phyloP scores from a whole-genome alignment of 176 grass and related monocot genomes.

The Sorghum bicolor region Sorghum_bicolor_NCBIv3 NC_012871.2:3749001-3749500 shows the following conservation, averaged over 20 bases:
- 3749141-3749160: slow-evolving; percentile 40
- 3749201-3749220: slow-evolving; percentile 89
- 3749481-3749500: slow-evolving; percentile 80
- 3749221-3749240: not conserved
- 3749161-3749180: slow-evolving; percentile 82
- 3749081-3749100: not conserved
- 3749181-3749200: slow-evolving; percentile 81
- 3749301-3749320: slow-evolving; percentile 24
- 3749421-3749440: slow-evolving; percentile 6
- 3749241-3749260: not conserved
- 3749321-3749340: slow-evolving; percentile 61
- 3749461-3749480: slow-evolving; percentile 96
- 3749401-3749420: not conserved
- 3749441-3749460: slow-evolving; percentile 29
- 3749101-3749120: not conserved
- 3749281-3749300: slow-evolving; percentile 52
- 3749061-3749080: not conserved
- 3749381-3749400: not conserved
- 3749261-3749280: not conserved
- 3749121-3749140: not conserved
- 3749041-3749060: slow-evolving; percentile 63
- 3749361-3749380: slow-evolving; percentile 91
- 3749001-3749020: slow-evolving; percentile 67
- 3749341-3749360: slow-evolving; percentile 94
- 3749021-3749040: slow-evolving; percentile 88